Percentiles rank a stretch among this genome's conserved stretches.
Evolutionary conservation across 2,329 filamentous ascomycete species (phyloP).

Genomic region (Botryosphaeria dothidea): DNA sequence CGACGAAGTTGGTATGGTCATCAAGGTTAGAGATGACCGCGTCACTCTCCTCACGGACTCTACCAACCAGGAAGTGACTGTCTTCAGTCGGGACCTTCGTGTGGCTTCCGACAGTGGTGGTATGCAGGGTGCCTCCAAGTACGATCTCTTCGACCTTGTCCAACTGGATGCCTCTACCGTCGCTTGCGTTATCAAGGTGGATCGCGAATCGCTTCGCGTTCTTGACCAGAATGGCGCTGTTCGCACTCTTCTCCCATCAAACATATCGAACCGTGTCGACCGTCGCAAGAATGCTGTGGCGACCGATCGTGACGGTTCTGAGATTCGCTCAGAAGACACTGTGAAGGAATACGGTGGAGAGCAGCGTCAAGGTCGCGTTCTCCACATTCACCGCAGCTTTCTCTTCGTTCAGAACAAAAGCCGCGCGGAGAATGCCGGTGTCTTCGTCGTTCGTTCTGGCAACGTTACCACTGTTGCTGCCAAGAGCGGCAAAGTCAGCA

Average conservation of each 20-base stretch:
- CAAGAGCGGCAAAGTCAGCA: conserved; percentile 79
- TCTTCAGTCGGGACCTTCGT: conserved; percentile 95
- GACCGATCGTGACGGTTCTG: conserved; percentile 88
- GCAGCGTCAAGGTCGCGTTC: conserved; percentile 80
- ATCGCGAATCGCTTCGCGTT: conserved; percentile 86
- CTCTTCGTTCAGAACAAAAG: conserved; percentile 86
- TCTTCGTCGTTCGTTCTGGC: conserved; percentile 82
- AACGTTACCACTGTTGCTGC: conserved; percentile 92
- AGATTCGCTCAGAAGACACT: conserved; percentile 88
- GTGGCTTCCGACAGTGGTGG: conserved; percentile 91
- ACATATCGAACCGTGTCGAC: conserved; percentile 86
- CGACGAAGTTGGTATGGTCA: conserved; percentile 96
- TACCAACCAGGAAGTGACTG: conserved; percentile 89
- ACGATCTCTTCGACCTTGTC: conserved; percentile 88
- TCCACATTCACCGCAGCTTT: conserved; percentile 92
- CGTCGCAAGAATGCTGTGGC: conserved; percentile 82
- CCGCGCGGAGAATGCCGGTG: conserved; percentile 80
- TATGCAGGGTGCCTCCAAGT: conserved; percentile 81
- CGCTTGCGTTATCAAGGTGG: conserved; percentile 90
- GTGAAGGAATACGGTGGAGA: conserved; percentile 90
- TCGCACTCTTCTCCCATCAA: conserved; percentile 81
- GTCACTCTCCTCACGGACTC: conserved; percentile 93
- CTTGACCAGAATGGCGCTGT: conserved; percentile 87
- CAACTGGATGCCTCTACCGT: conserved; percentile 92
- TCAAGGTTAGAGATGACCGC: conserved; percentile 87